phyloP scores from a whole-genome alignment of 768 basidiomycete genomes.

The Dacryopinax primogenitus region DNA sequence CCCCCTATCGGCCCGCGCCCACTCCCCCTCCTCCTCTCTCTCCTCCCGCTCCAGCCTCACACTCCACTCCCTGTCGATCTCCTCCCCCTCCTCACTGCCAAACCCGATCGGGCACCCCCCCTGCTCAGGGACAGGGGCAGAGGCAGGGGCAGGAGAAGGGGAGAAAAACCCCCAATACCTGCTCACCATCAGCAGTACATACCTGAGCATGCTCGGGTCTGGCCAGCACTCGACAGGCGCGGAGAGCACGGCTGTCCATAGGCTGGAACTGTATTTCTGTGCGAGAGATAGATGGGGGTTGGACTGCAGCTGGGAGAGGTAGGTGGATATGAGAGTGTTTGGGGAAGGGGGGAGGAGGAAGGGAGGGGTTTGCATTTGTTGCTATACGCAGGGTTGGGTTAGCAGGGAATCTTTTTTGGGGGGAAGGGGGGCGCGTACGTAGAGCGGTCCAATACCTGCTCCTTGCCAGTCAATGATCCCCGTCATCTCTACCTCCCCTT shows the following conservation, averaged over 20 bases:
- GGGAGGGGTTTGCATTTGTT: background rate
- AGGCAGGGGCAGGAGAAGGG: no score
- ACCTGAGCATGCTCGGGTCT: background rate
- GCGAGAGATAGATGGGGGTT: background rate
- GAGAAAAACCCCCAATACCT: background rate
- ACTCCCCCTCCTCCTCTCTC: background rate
- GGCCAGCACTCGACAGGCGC: background rate
- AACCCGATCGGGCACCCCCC: background rate
- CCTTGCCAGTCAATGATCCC: slow-evolving; percentile 27
- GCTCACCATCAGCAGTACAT: background rate
- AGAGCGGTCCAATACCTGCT: background rate
- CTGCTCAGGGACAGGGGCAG: background rate
- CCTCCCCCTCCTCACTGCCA: background rate
- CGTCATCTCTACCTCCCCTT: slow-evolving; percentile 16
- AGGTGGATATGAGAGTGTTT: background rate
- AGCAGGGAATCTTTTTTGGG: background rate
- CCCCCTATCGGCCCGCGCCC: background rate
- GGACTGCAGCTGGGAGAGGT: background rate
- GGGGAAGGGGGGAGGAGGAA: background rate
- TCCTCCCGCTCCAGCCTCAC: background rate
- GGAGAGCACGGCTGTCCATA: background rate
- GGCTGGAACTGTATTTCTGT: background rate
- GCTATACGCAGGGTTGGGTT: background rate
- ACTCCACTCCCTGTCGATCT: background rate
- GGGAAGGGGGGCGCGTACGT: background rate